Base-by-base conservation (phyloP, 305 asterid species). In the Coffea humblotiana region DNA sequence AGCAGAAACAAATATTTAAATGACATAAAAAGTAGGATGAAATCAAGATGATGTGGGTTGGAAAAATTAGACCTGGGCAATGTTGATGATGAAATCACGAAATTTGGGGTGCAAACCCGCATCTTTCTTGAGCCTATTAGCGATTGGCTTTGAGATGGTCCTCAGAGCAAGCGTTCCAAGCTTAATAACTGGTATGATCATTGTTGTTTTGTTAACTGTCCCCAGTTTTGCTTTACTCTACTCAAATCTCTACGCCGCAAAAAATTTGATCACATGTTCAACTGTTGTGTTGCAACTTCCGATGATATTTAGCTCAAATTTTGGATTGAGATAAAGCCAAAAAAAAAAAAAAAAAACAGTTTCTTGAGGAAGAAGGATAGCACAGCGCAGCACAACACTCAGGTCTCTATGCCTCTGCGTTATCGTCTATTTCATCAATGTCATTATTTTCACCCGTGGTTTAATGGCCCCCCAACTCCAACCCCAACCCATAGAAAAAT, bases 31-130 rank as follows among this genome's bases (percentile, higher is more conserved):
- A 37, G 43, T 37, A 37, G 43, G 43, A 37, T 37, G 5, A 4
- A 2, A 37, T 37, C 43, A 2, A 37, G 43, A 37, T 37, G 43
- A 37, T 37, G 43, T 2, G 19, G 16, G 11, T 15, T 23, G 73
- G 21, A 40, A 29, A 29, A n/a, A 2, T 52, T 0, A 56, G 12
- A 94, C 96, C 98, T 93, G 97, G n/a, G 98, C 97, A 58, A 91
- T 54, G 85, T 87, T 86, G 90, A 93, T 69, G 65, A 94, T 94
- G 81, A 89, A 68, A 61, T 49, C 79, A 72, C 97, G 91, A 87
- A 94, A 94, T 69, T 80, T 89, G 1, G 98, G 97, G 87, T 94
- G 94, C 19, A 76, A 67, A 7, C 94, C 97, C 40, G 97, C 98
- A 80, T 84, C 85, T 37, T 60, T 60, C 88, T 85, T 85, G 71